Evolutionary conservation across 2,329 filamentous ascomycete genomes (phyloP).

Genomic region (Tolypocladium guangdongense): DNA sequence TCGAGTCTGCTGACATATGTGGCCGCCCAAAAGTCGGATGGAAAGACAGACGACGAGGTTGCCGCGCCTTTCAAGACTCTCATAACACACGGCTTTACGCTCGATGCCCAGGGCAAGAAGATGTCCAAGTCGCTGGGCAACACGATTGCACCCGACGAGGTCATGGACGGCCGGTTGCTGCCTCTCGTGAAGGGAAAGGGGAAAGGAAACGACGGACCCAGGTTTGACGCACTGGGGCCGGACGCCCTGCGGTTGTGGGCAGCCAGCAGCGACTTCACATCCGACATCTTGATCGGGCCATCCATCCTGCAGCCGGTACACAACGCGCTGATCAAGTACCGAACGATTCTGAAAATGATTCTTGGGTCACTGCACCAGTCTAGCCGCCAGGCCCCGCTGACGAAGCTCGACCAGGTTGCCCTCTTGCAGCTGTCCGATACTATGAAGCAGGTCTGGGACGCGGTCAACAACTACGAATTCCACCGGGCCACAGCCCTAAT

Average conservation of each 20-base stretch:
- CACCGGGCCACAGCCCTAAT: conserved; percentile 63
- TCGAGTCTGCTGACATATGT: conserved; percentile 85
- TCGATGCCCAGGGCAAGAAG: conserved; percentile 84
- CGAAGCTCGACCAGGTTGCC: conserved; percentile 61
- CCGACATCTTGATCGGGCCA: conserved; percentile 73
- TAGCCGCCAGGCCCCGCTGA: conserved; percentile 37
- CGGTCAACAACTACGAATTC: conserved; percentile 68
- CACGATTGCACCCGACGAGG: conserved; percentile 65
- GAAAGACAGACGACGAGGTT: conserved; percentile 13
- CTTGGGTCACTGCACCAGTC: conserved; percentile 60
- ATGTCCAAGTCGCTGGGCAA: conserved; percentile 99
- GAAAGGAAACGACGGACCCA: conserved; percentile 26
- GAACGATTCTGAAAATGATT: conserved; percentile 83
- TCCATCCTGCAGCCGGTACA: conserved; percentile 69
- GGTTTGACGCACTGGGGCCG: conserved; percentile 64
- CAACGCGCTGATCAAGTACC: conserved; percentile 70
- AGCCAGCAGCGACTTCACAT: conserved; percentile 83
- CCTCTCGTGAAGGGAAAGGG: conserved; percentile 55
- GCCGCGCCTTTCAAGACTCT: conserved; percentile 70
- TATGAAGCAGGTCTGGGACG: conserved; percentile 50
- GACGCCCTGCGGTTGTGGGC: conserved; percentile 87
- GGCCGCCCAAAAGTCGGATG: conserved; percentile 42
- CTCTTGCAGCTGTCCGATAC: conserved; percentile 61
- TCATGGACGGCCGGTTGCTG: conserved; percentile 74
- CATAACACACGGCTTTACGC: conserved; percentile 91